A percentile compares a stretch with the other conserved stretches of the same genome.
Conservation (phyloP, 257 asterid species). For the Solanum ossicruentum region DNA sequence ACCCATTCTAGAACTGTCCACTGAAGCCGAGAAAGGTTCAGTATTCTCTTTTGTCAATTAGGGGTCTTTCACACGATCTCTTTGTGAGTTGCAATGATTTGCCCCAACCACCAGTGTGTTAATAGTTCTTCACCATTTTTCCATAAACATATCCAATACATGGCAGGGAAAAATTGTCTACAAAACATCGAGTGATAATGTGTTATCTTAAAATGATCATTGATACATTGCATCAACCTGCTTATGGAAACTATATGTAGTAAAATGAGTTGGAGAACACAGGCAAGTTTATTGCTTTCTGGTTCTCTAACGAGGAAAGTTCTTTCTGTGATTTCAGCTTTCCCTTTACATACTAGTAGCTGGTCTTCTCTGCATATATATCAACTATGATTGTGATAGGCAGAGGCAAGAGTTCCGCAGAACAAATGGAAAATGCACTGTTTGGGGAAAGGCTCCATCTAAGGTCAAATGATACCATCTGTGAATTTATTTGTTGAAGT, state of each 20-base stretch:
- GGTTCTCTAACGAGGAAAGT: neutral
- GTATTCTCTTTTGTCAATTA: neutral
- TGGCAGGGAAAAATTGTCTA: neutral
- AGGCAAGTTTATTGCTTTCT: neutral
- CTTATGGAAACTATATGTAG: neutral
- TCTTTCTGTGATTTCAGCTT: conserved; percentile 37
- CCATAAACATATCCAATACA: neutral
- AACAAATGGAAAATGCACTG: conserved; percentile 79
- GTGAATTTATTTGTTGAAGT: neutral
- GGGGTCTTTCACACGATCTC: neutral
- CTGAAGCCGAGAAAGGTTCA: neutral
- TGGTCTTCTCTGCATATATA: conserved; percentile 75
- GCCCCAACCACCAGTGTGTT: neutral
- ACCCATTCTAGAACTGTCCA: neutral
- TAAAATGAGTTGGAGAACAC: neutral
- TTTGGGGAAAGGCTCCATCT: conserved; percentile 98
- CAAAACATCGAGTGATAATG: neutral
- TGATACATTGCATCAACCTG: neutral
- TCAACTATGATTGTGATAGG: conserved; percentile 93
- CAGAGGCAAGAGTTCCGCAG: conserved; percentile 92
- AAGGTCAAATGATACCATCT: conserved; percentile 40
- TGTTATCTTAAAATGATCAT: neutral
- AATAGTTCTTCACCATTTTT: neutral
- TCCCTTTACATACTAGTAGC: conserved; percentile 56
- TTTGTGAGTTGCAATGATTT: neutral